Base-by-base conservation (phyloP, 768 basidiomycete genomes). In the Agrocybe praecox region DNA sequence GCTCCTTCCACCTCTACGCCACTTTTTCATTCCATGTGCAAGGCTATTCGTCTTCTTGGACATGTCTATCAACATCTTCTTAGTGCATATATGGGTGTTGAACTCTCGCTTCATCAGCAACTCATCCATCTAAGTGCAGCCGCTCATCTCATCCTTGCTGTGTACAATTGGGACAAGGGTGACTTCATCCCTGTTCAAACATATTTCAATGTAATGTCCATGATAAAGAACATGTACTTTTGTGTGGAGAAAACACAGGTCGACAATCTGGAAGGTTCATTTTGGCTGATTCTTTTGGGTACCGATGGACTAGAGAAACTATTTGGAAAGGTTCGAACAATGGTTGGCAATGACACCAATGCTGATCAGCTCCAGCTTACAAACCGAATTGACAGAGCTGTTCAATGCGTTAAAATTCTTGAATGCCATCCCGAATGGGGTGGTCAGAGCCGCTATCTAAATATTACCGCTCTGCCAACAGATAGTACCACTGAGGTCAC, bases 161-260 rank as follows among this genome's bases (percentile, higher is more conserved):
- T 60, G 2, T 56, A 60, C 43, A 33, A 55, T 22, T n/a, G 11
- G 9, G 44, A 55, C 26, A 60, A 60, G 19, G 59, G 54, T 6
- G 46, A 56, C 3, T 72, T 73, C 46, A 68, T 75, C n/a, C 67
- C 69, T 0, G 61, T 53, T 1, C 65, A 65, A 12, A 64, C 68
- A 0, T 74, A 61, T 43, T 29, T 58, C 1, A 69, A 76, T 50
- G 54, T 72, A 18, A 63, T 65, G 64, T 51, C 66, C 1, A 73
- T 71, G 69, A 66, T 74, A 48, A 75, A 72, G 56, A 74, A 73
- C 57, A 65, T 52, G 0, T 74, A 55, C 50, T 73, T 73, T 48
- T 74, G 70, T 42, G 68, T 73, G 1, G 73, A 67, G 1, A 75
- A 73, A 45, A 48, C 57, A 6, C 67, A 74, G 29, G 44, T 61